phyloP scores from a whole-genome alignment of 768 basidiomycete species.

The Tubosaeta sp. region DNA sequence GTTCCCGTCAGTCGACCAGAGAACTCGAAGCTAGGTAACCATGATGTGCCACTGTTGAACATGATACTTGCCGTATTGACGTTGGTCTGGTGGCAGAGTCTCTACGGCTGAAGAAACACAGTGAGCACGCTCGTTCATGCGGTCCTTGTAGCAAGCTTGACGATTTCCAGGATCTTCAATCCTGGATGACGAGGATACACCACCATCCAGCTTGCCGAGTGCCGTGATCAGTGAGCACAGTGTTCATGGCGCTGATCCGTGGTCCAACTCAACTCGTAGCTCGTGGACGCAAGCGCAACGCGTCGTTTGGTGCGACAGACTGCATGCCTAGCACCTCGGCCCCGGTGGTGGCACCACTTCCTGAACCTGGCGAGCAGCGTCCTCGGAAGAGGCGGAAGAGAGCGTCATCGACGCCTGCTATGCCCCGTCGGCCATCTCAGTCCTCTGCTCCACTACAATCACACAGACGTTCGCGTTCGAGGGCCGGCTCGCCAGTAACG shows the following conservation, averaged over 20 bases:
- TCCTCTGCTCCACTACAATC: constrained; percentile 4
- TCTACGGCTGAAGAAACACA: constrained; percentile 10
- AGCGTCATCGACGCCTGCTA: constrained; percentile 18
- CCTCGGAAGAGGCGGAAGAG: constrained; percentile 21
- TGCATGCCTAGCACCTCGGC: not conserved
- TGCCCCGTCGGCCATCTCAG: constrained; percentile 10
- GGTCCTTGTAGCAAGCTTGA: not conserved
- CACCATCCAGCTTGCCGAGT: constrained; percentile 5
- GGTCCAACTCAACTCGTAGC: constrained; percentile 9
- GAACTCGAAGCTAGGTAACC: constrained; percentile 11
- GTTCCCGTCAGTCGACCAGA: constrained; percentile 14
- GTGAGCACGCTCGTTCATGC: constrained; percentile 8
- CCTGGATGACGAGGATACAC: constrained; percentile 4
- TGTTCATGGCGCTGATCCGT: not conserved
- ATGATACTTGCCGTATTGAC: constrained; percentile 6
- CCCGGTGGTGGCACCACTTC: not conserved
- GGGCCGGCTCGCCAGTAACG: constrained; percentile 12
- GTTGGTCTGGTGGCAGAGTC: constrained; percentile 9
- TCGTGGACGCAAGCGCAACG: constrained; percentile 18
- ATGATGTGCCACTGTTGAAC: not conserved
- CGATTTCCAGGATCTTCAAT: constrained; percentile 5
- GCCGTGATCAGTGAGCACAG: constrained; percentile 12
- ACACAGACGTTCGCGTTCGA: constrained; percentile 15
- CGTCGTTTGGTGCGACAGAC: not conserved
- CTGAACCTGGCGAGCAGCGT: constrained; percentile 2